Percentiles rank a stretch among this genome's conserved stretches.
Conservation (phyloP, 1,139 yeast genomes). For the Debaryomyces subglobosus region DNA sequence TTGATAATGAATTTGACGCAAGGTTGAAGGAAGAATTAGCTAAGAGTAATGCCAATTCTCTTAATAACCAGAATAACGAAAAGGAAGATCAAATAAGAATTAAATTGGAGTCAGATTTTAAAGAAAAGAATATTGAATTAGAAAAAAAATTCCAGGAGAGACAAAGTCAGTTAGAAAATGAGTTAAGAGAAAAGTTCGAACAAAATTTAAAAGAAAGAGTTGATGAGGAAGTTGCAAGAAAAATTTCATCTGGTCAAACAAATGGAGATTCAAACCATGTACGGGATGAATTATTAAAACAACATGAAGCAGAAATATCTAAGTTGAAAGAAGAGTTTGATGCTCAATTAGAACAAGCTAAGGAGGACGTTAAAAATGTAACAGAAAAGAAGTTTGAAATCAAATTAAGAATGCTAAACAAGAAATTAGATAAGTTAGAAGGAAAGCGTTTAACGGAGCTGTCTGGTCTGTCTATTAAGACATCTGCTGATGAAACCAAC, state of each 20-base stretch:
- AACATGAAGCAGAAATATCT: constrained; percentile 27
- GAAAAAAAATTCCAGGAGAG: constrained; percentile 22
- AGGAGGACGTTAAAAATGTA: constrained; percentile 31
- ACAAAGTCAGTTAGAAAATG: constrained; percentile 24
- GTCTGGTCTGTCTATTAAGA: constrained; percentile 1
- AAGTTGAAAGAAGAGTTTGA: constrained; percentile 32
- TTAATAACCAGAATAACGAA: constrained; percentile 1
- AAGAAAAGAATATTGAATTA: constrained; percentile 21
- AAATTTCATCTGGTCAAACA: constrained; percentile 9
- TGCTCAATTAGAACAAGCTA: constrained; percentile 34
- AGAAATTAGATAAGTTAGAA: constrained; percentile 43
- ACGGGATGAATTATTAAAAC: constrained; percentile 14
- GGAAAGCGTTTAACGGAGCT: constrained; percentile 15
- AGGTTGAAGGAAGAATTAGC: constrained; percentile 19
- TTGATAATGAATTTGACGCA: constrained; percentile 16
- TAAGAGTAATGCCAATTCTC: constrained; percentile 8
- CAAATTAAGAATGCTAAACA: constrained; percentile 46
- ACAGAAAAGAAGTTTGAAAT: constrained; percentile 46
- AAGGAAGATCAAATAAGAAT: constrained; percentile 11
- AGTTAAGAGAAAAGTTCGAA: constrained; percentile 22
- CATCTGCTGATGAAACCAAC: not conserved
- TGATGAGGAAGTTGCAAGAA: constrained; percentile 11
- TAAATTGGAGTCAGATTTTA: constrained; percentile 17
- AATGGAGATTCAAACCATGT: constrained; percentile 9
- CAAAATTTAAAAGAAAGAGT: constrained; percentile 14